Base-by-base conservation (phyloP, 176 grass and related monocot species). In the Aegilops speltoides region DNA sequence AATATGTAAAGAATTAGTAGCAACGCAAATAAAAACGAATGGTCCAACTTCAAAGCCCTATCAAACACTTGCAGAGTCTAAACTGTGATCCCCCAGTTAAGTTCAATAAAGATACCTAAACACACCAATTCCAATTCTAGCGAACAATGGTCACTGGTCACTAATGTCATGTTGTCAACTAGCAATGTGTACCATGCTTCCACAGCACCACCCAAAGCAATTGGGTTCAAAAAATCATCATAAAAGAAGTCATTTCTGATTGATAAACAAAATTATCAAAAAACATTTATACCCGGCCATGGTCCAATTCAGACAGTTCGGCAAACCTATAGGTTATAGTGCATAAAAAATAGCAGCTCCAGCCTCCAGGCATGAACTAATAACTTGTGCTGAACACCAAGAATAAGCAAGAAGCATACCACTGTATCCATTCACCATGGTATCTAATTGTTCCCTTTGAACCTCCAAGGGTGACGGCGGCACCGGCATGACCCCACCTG, bases 401-500 rank as follows among this genome's bases (percentile, higher is more conserved):
- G 64, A 60, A 41, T 14, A 48, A n/a, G 33, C 73, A 13, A 79
- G 75, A 84, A 80, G 10, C 85, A 61, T 87, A 91, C 89, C 89
- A 28, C 15, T 63, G 26, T 25, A 86, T 28, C 61, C 81, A 68
- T 68, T 84, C 28, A 37, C 25, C 36, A 60, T 22, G 56, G 16
- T 60, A 67, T 62, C 34, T 0, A 79, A 26, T 1, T 87, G 75
- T 13, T 75, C 67, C 20, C 33, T 83, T 1, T 16, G 60, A 50
- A 76, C 67, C 16, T 80, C 36, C 2, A 28, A 52, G 8, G 61
- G 22, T 1, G 85, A 75, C 0, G 15, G 75, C 0, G 75, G 80
- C 23, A 87, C 81, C 9, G 68, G 76, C 89, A 87, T 84, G 60
- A 91, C 76, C 17, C 89, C 89, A 80, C 89, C 89, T 87, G 69